Conservation (phyloP, 176 grass and related monocot species). For the Aegilops tauschii region DNA sequence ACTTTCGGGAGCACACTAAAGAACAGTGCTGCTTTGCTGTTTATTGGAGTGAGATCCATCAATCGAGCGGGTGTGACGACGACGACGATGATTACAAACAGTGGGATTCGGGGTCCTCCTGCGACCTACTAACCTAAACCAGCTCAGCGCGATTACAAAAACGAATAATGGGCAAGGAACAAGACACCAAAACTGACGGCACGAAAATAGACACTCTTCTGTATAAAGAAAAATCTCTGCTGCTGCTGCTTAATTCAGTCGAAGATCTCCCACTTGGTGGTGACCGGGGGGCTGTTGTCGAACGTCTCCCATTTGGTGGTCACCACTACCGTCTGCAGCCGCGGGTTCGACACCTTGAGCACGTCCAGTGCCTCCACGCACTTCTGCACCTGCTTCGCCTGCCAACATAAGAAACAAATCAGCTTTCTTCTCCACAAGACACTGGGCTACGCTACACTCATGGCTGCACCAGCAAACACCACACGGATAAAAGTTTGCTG, state of each 20-base stretch:
- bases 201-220: slow-evolving; percentile 1
- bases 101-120: not conserved
- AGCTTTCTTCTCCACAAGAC: not conserved
- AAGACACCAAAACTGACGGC: not conserved
- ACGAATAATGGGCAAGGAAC: not conserved
- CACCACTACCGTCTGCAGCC: slow-evolving; percentile 47
- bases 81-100: slow-evolving; percentile 37
- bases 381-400: too few species aligned
- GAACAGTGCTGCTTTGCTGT: slow-evolving; percentile 1
- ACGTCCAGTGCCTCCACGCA: slow-evolving; percentile 78
- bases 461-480: not conserved
- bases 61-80: slow-evolving; percentile 10
- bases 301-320: slow-evolving; percentile 95
- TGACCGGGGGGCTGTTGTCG: slow-evolving; percentile 43
- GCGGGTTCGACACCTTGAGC: slow-evolving; percentile 70
- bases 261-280: slow-evolving; percentile 78
- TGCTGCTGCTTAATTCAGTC: slow-evolving; percentile 44
- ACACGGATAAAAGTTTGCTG: not conserved
- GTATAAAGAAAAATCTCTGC: not conserved
- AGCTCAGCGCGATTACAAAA: slow-evolving; percentile 38
- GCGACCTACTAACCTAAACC: not conserved
- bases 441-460: not conserved
- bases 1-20: not conserved
- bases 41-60: slow-evolving; percentile 45
- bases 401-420: too few species aligned